phyloP scores from a whole-genome alignment of 2,329 filamentous ascomycete species.

The Kalmusia sp. region DNA sequence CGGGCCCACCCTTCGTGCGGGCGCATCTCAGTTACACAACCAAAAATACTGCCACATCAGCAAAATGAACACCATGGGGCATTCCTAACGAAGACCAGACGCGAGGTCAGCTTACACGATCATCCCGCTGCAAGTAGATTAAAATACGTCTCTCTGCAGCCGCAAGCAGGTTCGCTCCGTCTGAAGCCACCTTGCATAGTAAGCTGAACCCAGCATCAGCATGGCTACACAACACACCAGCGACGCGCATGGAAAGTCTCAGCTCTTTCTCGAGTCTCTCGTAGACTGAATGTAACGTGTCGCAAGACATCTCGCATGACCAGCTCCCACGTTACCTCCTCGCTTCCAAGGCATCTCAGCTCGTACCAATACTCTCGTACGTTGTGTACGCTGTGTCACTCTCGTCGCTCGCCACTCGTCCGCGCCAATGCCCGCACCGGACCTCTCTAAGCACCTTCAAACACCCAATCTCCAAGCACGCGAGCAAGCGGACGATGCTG shows the following conservation, averaged over 20 bases:
- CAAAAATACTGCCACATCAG: background rate
- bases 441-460: background rate
- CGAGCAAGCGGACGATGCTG: background rate
- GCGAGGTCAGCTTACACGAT: background rate
- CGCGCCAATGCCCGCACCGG: background rate
- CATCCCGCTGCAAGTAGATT: background rate
- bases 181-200: background rate
- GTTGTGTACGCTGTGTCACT: background rate
- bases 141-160: background rate
- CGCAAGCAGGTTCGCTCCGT: background rate
- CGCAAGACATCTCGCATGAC: background rate
- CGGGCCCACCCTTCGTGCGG: too few relatives aligned
- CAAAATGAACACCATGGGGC: background rate
- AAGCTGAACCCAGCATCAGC: background rate
- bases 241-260: conserved; percentile 12
- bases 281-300: background rate
- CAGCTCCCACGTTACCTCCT: background rate
- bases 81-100: background rate
- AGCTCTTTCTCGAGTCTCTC: background rate
- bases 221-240: background rate
- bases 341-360: background rate
- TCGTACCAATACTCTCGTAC: conserved; percentile 1
- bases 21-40: background rate
- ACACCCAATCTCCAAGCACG: background rate
- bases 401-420: background rate